These are phyloP conservation scores for Metschnikowia vanudenii DNA, from an alignment of 805 yeast genomes.

Conservation along the genomic window DNA sequence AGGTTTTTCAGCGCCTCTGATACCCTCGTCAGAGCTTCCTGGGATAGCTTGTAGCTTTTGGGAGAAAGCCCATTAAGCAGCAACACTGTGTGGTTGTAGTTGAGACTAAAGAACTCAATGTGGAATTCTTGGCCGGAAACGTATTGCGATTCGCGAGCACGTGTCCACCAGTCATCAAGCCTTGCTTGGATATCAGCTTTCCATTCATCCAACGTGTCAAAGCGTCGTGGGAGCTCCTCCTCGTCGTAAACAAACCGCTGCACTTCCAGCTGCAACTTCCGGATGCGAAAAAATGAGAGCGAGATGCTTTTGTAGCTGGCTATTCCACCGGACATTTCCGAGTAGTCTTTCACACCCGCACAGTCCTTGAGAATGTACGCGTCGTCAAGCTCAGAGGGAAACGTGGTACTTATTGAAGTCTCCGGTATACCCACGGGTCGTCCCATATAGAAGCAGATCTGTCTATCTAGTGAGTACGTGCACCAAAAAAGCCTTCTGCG, in stretches of 20 bases:
- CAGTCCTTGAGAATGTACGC: slow-evolving; percentile 47
- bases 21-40: slow-evolving; percentile 54
- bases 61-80: slow-evolving; percentile 79
- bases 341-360: slow-evolving; percentile 29
- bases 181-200: slow-evolving; percentile 47
- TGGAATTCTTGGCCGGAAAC: slow-evolving; percentile 77
- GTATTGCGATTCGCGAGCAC: slow-evolving; percentile 44
- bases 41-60: slow-evolving; percentile 52
- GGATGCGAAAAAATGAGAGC: slow-evolving; percentile 61
- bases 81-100: slow-evolving; percentile 72
- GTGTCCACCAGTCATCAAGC: slow-evolving; percentile 61
- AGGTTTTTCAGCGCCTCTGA: slow-evolving; percentile 65
- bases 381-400: slow-evolving; percentile 77
- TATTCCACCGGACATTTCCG: slow-evolving; percentile 28
- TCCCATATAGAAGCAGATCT: slow-evolving; percentile 80
- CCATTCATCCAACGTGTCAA: slow-evolving; percentile 59
- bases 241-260: slow-evolving; percentile 70
- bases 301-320: slow-evolving; percentile 72
- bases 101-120: slow-evolving; percentile 64
- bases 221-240: slow-evolving; percentile 68
- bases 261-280: slow-evolving; percentile 76
- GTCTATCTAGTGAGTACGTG: slow-evolving; percentile 81
- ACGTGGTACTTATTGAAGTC: slow-evolving; percentile 65
- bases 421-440: slow-evolving; percentile 90
- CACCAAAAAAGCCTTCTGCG: slow-evolving; percentile 75